These are phyloP conservation scores for Lyophyllum semitale DNA, from an alignment of 768 basidiomycete species.

Conservation along the genomic window DNA sequence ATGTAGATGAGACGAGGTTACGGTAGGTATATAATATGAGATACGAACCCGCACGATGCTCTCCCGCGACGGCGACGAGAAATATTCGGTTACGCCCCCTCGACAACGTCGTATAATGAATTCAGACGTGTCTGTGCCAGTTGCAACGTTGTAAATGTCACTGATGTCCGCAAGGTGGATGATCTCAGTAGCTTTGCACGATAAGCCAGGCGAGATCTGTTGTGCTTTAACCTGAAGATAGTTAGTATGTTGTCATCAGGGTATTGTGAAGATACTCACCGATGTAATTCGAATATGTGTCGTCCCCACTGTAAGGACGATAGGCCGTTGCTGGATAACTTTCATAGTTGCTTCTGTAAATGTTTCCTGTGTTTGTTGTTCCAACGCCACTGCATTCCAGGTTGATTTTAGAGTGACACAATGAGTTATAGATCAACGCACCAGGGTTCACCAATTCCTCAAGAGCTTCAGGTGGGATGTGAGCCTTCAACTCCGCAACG, in stretches of 20 bases:
- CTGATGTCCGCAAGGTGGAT: conserved; percentile 80
- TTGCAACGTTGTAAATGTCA: conserved; percentile 82
- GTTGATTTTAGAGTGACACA: conserved; percentile 7
- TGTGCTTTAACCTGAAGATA: conserved; percentile 62
- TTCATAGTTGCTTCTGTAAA: conserved; percentile 73
- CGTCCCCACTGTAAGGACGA: conserved; percentile 63
- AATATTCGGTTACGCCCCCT: conserved; percentile 74
- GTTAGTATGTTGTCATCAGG: neutral
- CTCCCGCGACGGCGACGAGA: conserved; percentile 71
- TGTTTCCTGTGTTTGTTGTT: conserved; percentile 53
- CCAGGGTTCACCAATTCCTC: conserved; percentile 55
- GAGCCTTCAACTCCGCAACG: conserved; percentile 56
- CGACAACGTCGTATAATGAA: conserved; percentile 78
- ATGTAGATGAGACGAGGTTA: neutral
- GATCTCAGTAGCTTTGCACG: conserved; percentile 81
- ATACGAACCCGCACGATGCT: conserved; percentile 66
- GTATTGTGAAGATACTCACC: conserved; percentile 40
- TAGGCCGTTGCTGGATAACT: conserved; percentile 69
- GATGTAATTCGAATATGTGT: conserved; percentile 80
- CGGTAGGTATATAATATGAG: neutral
- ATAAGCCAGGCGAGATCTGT: conserved; percentile 64
- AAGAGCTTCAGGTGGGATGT: conserved; percentile 52
- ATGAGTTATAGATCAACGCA: conserved; percentile 30
- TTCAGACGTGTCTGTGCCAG: conserved; percentile 71
- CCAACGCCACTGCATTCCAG: conserved; percentile 51